Evolutionary conservation across 495 filamentous ascomycete species (phyloP).

Genomic region (Apiosordaria backusii): DNA sequence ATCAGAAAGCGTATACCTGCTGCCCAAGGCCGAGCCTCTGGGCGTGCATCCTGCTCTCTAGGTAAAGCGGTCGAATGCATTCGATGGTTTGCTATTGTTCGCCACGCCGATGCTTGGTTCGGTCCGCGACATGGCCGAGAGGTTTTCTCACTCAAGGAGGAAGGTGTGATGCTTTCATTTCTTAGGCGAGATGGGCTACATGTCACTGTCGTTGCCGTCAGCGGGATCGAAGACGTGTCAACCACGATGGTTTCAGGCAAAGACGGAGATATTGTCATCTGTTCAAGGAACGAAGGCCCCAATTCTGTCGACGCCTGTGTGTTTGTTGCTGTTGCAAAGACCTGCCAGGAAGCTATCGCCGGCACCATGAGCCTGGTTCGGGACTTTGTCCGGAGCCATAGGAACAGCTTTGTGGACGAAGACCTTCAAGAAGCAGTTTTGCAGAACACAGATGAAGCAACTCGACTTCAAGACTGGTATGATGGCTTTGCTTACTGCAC

Average conservation of each 20-base stretch:
- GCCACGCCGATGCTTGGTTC: neutral
- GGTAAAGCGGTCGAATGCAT: neutral
- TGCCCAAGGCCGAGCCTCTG: neutral
- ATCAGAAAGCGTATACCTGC: neutral
- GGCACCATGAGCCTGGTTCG: constrained; percentile 85
- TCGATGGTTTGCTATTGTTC: neutral
- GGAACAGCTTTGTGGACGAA: constrained; percentile 24
- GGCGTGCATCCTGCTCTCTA: neutral
- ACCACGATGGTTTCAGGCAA: constrained; percentile 26
- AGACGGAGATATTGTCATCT: constrained; percentile 33
- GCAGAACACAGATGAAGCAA: constrained; percentile 42
- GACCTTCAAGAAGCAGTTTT: constrained; percentile 21
- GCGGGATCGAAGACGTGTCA: constrained; percentile 67
- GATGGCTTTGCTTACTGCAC: constrained; percentile 79
- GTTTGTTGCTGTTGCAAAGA: constrained; percentile 66
- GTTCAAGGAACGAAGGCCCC: constrained; percentile 59
- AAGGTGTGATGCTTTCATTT: constrained; percentile 79
- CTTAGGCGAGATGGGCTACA: constrained; percentile 69
- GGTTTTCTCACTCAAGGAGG: constrained; percentile 63
- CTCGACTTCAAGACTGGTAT: constrained; percentile 86
- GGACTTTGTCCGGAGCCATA: constrained; percentile 49
- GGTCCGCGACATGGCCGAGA: constrained; percentile 32
- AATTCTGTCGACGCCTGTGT: constrained; percentile 52
- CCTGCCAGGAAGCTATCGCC: constrained; percentile 73
- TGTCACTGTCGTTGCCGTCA: constrained; percentile 77